Conservation (phyloP, 306 rosid species). For the Luffa aegyptiaca region DNA sequence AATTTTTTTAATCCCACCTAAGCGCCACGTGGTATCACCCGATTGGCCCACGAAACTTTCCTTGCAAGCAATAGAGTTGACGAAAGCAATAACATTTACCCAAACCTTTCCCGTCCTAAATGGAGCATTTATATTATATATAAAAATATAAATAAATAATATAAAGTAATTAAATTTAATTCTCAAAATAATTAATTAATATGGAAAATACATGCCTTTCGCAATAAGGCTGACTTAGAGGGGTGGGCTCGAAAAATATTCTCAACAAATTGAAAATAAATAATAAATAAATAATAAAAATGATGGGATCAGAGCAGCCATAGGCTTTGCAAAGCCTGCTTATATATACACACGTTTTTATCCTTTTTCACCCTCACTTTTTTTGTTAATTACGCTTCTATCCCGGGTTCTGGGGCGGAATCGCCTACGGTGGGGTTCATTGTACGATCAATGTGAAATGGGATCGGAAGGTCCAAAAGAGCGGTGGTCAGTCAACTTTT, state of each 20-base stretch:
- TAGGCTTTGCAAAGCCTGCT: neutral
- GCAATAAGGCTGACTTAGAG: slow-evolving; percentile 29
- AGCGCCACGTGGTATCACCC: neutral
- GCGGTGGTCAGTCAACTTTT: neutral
- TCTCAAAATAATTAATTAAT: neutral
- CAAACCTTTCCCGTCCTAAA: neutral
- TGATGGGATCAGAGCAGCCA: neutral
- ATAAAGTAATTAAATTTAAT: neutral
- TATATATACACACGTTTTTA: neutral
- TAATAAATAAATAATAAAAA: neutral
- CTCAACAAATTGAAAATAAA: neutral
- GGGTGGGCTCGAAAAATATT: slow-evolving; percentile 16
- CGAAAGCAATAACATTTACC: neutral
- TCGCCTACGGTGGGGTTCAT: neutral
- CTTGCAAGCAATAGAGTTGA: slow-evolving; percentile 3
- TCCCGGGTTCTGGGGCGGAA: neutral
- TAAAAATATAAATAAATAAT: neutral
- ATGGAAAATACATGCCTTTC: neutral
- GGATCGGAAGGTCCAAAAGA: neutral
- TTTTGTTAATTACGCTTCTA: neutral
- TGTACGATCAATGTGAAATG: neutral
- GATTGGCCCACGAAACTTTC: neutral
- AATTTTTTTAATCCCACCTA: neutral
- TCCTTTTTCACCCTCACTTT: neutral
- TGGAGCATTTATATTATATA: neutral